Evolutionary conservation across 768 basidiomycete genomes (phyloP).

Genomic region (Mycena indigotica): DNA sequence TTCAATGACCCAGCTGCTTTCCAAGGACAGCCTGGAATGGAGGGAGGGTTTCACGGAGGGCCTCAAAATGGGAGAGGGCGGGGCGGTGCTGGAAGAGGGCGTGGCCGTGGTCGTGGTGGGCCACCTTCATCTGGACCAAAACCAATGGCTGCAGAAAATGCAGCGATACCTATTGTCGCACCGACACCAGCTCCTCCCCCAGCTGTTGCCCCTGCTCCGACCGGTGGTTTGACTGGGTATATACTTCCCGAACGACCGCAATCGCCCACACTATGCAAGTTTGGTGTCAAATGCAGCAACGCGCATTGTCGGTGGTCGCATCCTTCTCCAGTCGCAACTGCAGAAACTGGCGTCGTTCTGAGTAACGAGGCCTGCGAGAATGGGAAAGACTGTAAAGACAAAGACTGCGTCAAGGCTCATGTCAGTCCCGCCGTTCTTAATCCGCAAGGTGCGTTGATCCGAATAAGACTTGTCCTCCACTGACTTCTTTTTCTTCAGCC

Average conservation of each 20-base stretch:
- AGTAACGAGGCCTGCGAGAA: constrained; percentile 93
- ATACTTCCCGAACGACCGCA: constrained; percentile 76
- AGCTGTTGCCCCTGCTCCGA: constrained; percentile 25
- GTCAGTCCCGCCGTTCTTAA: constrained; percentile 83
- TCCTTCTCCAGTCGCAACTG: constrained; percentile 94
- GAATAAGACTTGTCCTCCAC: too few species aligned
- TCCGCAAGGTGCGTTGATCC: constrained; percentile 53
- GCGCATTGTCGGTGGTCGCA: constrained; percentile 89
- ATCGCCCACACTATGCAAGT: constrained; percentile 93
- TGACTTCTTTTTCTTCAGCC: too few species aligned
- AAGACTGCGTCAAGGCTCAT: constrained; percentile 90
- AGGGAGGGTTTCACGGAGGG: neutral
- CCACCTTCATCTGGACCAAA: constrained; percentile 31
- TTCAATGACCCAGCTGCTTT: constrained; percentile 57
- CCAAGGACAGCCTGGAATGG: constrained; percentile 35
- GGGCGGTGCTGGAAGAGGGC: constrained; percentile 49
- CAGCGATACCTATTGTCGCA: constrained; percentile 31
- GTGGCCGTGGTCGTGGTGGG: constrained; percentile 55
- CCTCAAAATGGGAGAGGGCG: constrained; percentile 42
- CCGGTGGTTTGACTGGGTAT: constrained; percentile 47
- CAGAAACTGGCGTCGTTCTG: constrained; percentile 92
- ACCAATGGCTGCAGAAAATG: constrained; percentile 12
- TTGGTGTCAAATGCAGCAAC: constrained; percentile 87
- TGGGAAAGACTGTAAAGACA: constrained; percentile 87
- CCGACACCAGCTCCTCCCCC: constrained; percentile 29